These are phyloP conservation scores for Rhododendron simsii DNA, from an alignment of 148 eudicot species.

Conservation along the genomic window DNA sequence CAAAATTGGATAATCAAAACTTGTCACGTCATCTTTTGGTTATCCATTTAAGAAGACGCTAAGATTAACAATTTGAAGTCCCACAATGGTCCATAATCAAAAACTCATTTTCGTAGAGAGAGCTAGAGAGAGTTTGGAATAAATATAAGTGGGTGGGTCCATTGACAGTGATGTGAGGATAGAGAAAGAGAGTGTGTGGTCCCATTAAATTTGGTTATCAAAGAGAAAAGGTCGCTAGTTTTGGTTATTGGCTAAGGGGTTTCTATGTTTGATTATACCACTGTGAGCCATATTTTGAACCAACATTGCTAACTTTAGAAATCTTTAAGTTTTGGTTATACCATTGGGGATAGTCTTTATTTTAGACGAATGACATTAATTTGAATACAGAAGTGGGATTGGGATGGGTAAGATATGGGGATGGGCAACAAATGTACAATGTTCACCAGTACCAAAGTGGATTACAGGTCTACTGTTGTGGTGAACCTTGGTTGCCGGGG, in stretches of 20 bases:
- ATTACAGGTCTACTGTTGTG: neutral
- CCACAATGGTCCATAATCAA: neutral
- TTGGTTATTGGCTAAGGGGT: neutral
- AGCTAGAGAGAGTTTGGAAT: neutral
- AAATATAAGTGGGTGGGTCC: no score
- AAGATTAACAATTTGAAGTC: no score
- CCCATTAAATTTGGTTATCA: neutral
- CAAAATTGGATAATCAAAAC: neutral
- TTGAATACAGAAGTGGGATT: neutral
- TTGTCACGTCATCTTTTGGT: no score
- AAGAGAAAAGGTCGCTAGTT: neutral
- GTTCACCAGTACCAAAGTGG: neutral
- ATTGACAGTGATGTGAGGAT: neutral
- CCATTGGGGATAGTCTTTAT: neutral
- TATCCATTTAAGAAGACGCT: neutral
- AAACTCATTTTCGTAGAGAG: neutral
- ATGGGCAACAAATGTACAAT: neutral
- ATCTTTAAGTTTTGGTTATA: neutral
- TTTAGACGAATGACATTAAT: neutral
- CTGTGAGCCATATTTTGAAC: neutral
- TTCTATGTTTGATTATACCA: neutral
- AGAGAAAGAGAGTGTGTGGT: neutral
- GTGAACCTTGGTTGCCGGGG: neutral
- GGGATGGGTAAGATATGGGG: neutral
- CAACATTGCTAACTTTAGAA: neutral